phyloP scores from a whole-genome alignment of 1,139 yeast species.

The Meyerozyma elateridarum region DNA sequence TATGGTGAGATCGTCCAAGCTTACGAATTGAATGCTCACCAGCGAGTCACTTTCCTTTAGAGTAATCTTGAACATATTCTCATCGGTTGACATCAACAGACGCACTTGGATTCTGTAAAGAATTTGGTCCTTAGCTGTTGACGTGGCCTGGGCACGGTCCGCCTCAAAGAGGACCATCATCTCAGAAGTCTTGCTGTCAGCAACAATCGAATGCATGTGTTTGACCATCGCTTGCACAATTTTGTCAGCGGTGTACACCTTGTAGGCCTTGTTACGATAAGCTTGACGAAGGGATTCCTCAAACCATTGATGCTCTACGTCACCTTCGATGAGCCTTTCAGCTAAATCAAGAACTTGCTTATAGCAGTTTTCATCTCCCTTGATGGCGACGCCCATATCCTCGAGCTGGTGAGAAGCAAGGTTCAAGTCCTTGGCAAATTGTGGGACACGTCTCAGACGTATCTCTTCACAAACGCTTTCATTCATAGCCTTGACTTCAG shows the following conservation, averaged over 20 bases:
- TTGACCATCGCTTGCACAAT: conserved; percentile 87
- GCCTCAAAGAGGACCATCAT: conserved; percentile 75
- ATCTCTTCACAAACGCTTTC: conserved; percentile 69
- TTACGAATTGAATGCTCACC: conserved; percentile 79
- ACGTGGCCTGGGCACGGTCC: conserved; percentile 60
- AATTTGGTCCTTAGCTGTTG: conserved; percentile 84
- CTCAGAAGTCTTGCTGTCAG: conserved; percentile 81
- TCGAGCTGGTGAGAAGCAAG: conserved; percentile 76
- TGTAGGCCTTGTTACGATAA: conserved; percentile 88
- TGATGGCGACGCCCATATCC: conserved; percentile 72
- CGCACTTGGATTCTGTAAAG: conserved; percentile 86
- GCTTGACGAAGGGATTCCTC: conserved; percentile 96
- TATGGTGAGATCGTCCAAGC: conserved; percentile 81
- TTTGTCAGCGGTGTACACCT: conserved; percentile 88
- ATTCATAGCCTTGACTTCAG: conserved; percentile 68
- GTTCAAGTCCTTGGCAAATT: conserved; percentile 86
- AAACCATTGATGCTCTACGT: conserved; percentile 89
- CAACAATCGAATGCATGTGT: conserved; percentile 74
- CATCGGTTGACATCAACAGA: conserved; percentile 74
- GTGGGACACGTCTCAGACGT: conserved; percentile 58
- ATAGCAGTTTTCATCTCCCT: conserved; percentile 67
- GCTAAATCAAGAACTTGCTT: conserved; percentile 69
- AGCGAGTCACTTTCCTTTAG: conserved; percentile 51
- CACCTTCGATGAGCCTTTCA: conserved; percentile 80
- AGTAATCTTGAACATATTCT: conserved; percentile 85